These are phyloP conservation scores for Lagerstroemia speciosa DNA, from an alignment of 345 rosid genomes.

Conservation along the genomic window DNA sequence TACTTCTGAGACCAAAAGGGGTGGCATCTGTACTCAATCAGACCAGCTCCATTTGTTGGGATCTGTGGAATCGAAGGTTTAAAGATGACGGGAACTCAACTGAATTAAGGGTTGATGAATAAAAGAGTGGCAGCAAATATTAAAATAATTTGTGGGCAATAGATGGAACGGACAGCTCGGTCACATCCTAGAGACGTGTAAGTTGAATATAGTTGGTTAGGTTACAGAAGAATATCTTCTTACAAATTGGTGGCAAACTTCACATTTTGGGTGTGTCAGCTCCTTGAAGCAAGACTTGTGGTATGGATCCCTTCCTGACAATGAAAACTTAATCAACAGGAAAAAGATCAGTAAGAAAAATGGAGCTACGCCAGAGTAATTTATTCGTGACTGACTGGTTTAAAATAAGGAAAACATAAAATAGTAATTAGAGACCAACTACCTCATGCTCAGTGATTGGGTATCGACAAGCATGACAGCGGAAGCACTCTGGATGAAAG, in stretches of 20 bases:
- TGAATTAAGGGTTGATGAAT: background rate
- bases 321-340: slow-evolving; percentile 60
- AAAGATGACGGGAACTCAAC: background rate
- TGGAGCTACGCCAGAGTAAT: background rate
- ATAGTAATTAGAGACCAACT: slow-evolving; percentile 3
- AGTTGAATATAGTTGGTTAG: background rate
- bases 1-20: slow-evolving; percentile 97
- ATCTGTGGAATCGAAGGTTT: slow-evolving; percentile 33
- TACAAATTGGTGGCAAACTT: slow-evolving; percentile 91
- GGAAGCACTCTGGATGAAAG: slow-evolving; percentile 88
- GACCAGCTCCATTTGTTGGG: slow-evolving; percentile 70
- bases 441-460: slow-evolving; percentile 89
- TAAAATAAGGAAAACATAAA: slow-evolving; percentile 3
- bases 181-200: background rate
- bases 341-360: slow-evolving; percentile 9
- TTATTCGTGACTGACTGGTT: background rate
- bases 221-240: slow-evolving; percentile 15
- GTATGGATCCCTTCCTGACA: slow-evolving; percentile 61
- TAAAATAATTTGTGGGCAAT: background rate
- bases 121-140: background rate
- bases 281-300: slow-evolving; percentile 91
- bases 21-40: slow-evolving; percentile 91
- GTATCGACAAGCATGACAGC: slow-evolving; percentile 54
- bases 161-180: background rate
- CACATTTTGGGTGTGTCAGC: slow-evolving; percentile 87